Evolutionary conservation across 306 rosid species (phyloP).

Genomic region (Prunus dulcis): DNA sequence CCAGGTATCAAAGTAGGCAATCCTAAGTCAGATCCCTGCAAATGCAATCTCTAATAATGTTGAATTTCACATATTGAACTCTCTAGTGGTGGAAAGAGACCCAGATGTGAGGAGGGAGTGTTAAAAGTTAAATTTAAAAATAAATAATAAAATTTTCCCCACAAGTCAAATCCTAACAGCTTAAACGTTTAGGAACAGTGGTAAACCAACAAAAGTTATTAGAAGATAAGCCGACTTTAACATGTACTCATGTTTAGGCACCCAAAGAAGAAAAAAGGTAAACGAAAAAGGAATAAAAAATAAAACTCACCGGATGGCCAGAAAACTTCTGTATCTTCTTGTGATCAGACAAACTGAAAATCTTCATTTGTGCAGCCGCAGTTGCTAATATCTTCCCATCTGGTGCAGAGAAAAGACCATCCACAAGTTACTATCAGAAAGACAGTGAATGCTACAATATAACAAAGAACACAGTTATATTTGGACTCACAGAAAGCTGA

Average conservation of each 20-base stretch:
- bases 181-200: not conserved
- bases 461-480: constrained; percentile 17
- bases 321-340: constrained; percentile 78
- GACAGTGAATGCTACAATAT: constrained; percentile 3
- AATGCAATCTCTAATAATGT: not conserved
- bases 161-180: not conserved
- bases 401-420: constrained; percentile 29
- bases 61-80: not conserved
- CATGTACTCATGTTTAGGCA: not conserved
- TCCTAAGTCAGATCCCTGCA: not conserved
- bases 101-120: not conserved
- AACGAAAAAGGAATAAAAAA: constrained; percentile 3
- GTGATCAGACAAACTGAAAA: constrained; percentile 55
- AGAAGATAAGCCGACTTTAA: not conserved
- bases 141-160: not conserved
- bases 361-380: constrained; percentile 83
- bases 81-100: not conserved
- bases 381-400: constrained; percentile 89
- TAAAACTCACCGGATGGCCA: constrained; percentile 97
- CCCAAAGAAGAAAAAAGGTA: not conserved
- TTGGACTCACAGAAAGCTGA: constrained; percentile 17
- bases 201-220: not conserved
- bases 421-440: constrained; percentile 31
- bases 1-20: not conserved
- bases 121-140: not conserved